Evolutionary conservation across 2,329 filamentous ascomycete species (phyloP).

Genomic region (Epichloe festucae): DNA sequence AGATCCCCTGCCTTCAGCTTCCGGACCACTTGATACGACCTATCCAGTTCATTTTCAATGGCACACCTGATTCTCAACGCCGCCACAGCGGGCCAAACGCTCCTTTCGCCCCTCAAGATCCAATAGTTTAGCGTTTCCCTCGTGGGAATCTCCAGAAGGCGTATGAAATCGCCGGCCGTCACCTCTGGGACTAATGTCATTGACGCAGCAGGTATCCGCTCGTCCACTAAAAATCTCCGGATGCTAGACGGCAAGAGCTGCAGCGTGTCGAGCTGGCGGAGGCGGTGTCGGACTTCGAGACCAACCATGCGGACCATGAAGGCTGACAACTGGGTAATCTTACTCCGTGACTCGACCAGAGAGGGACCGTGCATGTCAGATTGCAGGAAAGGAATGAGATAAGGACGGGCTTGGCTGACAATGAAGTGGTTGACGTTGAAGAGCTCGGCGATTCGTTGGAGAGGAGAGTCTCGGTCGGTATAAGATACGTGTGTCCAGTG

Average conservation of each 20-base stretch:
- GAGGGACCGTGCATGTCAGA: conserved; percentile 68
- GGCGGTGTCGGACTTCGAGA: conserved; percentile 65
- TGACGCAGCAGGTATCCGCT: conserved; percentile 64
- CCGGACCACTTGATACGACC: conserved; percentile 69
- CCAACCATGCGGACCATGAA: conserved; percentile 56
- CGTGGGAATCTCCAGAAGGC: conserved; percentile 73
- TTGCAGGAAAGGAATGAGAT: conserved; percentile 73
- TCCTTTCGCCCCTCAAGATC: conserved; percentile 72
- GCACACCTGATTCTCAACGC: conserved; percentile 72
- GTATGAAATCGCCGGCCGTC: conserved; percentile 56
- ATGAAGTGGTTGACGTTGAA: conserved; percentile 96
- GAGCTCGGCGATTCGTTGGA: conserved; percentile 63
- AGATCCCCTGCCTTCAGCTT: conserved; percentile 42
- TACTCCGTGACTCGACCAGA: conserved; percentile 44
- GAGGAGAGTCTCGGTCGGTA: conserved; percentile 49
- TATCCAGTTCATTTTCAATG: conserved; percentile 77
- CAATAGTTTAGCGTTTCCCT: conserved; percentile 66
- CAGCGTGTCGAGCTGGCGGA: conserved; percentile 69
- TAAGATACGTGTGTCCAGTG: conserved; percentile 55
- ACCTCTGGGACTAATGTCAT: conserved; percentile 77
- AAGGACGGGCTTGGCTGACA: conserved; percentile 81
- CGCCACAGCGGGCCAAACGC: conserved; percentile 81
- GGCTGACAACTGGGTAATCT: conserved; percentile 42
- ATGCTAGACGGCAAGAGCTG: conserved; percentile 57
- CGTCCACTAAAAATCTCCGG: conserved; percentile 68